Percentiles rank a stretch among this genome's conserved stretches.
These are phyloP conservation scores for Candida vaughaniae DNA, from an alignment of 805 yeast species.

Conservation along the genomic window DNA sequence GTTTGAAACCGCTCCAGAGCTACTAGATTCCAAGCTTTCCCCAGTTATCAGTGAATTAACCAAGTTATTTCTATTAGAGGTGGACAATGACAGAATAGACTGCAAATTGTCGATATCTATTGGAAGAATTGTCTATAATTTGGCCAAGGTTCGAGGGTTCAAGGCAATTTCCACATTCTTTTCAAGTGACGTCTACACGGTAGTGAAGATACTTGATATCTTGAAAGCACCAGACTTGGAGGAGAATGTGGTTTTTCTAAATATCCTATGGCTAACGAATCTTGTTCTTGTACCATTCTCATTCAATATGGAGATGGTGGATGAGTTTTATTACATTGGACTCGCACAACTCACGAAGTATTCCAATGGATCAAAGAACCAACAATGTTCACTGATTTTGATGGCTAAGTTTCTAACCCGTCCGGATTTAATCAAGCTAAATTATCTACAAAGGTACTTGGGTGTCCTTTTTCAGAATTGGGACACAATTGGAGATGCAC, in stretches of 20 bases:
- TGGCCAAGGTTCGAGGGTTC: slow-evolving; percentile 65
- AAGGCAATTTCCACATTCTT: slow-evolving; percentile 61
- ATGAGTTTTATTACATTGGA: slow-evolving; percentile 36
- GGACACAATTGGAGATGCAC: slow-evolving; percentile 5
- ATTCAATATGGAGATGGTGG: slow-evolving; percentile 36
- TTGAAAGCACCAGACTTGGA: slow-evolving; percentile 5
- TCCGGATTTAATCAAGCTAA: slow-evolving; percentile 35
- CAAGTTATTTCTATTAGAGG: not conserved
- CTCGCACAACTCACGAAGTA: slow-evolving; percentile 26
- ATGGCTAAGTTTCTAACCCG: slow-evolving; percentile 56
- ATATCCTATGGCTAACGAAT: slow-evolving; percentile 71
- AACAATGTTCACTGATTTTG: slow-evolving; percentile 50
- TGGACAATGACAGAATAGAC: slow-evolving; percentile 2
- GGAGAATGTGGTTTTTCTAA: slow-evolving; percentile 30
- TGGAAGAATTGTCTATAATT: slow-evolving; percentile 47
- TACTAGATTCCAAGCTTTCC: slow-evolving; percentile 35
- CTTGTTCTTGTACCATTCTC: slow-evolving; percentile 75
- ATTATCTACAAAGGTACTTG: slow-evolving; percentile 20
- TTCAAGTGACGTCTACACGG: slow-evolving; percentile 54
- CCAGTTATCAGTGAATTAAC: slow-evolving; percentile 1
- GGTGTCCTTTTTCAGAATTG: slow-evolving; percentile 17
- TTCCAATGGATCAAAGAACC: slow-evolving; percentile 54
- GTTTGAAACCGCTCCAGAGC: slow-evolving; percentile 54
- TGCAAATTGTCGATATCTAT: slow-evolving; percentile 11
- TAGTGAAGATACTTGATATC: slow-evolving; percentile 32